These are phyloP conservation scores for Exophiala bonariae DNA, from an alignment of 2,329 filamentous ascomycete species.

Conservation along the genomic window DNA sequence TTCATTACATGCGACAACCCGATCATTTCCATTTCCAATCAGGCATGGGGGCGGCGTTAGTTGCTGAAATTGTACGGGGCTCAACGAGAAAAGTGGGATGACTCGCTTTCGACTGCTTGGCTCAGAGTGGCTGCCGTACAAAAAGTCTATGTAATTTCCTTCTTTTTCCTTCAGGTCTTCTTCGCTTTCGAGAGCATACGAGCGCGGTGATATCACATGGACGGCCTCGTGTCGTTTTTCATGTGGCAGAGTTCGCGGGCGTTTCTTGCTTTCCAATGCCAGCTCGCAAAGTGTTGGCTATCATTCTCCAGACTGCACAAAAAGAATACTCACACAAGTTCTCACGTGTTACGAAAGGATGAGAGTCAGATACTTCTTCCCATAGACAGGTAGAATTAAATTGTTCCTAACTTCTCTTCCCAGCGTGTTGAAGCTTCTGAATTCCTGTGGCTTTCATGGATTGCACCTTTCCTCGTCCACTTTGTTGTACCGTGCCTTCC, in stretches of 20 bases:
- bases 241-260: constrained; percentile 22
- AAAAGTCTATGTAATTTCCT: constrained; percentile 26
- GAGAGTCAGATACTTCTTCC: constrained; percentile 21
- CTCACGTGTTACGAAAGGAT: constrained; percentile 26
- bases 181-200: constrained; percentile 19
- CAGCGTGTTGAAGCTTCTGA: constrained; percentile 1
- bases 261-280: constrained; percentile 22
- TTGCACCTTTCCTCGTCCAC: no score
- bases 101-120: constrained; percentile 31
- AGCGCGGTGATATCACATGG: constrained; percentile 22
- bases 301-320: constrained; percentile 24
- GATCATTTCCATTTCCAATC: constrained; percentile 13
- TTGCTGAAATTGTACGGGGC: constrained; percentile 22
- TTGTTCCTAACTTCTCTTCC: constrained; percentile 5
- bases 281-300: constrained; percentile 26
- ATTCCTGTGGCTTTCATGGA: no score
- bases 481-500: no score
- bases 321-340: constrained; percentile 19
- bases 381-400: constrained; percentile 26
- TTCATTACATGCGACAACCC: constrained; percentile 9
- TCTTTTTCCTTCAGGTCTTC: constrained; percentile 6
- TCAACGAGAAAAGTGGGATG: constrained; percentile 32
- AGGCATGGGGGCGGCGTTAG: constrained; percentile 30
- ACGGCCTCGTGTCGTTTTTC: constrained; percentile 15
- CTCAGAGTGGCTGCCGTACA: constrained; percentile 23